These are phyloP conservation scores for Conticribra guillardii DNA, from an alignment of 108 stramenopile genomes.

Conservation along the genomic window DNA sequence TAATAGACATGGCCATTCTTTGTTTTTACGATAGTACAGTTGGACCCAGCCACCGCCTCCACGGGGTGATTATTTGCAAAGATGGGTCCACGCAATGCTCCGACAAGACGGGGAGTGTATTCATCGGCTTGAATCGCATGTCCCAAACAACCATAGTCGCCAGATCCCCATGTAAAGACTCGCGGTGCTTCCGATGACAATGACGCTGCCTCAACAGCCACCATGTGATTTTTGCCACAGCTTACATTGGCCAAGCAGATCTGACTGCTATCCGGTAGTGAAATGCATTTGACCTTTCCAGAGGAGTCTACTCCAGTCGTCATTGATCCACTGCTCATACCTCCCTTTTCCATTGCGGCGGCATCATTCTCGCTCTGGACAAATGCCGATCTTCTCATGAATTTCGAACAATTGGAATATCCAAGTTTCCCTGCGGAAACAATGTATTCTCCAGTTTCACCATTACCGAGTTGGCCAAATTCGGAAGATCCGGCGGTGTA, in stretches of 20 bases:
- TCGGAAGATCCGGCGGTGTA: constrained; percentile 84
- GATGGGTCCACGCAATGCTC: constrained; percentile 50
- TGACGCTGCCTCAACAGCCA: constrained; percentile 79
- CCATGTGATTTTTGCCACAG: constrained; percentile 83
- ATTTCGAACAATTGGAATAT: constrained; percentile 75
- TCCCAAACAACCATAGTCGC: constrained; percentile 88
- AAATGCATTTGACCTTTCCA: constrained; percentile 49
- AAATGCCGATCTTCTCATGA: constrained; percentile 59
- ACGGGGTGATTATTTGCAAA: constrained; percentile 58
- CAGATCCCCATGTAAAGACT: constrained; percentile 86
- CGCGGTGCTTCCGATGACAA: constrained; percentile 43
- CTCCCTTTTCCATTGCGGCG: constrained; percentile 42
- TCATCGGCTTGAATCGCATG: constrained; percentile 86
- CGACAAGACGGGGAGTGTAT: constrained; percentile 75
- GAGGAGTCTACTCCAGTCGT: constrained; percentile 3
- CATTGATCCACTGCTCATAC: too few species aligned
- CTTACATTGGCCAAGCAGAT: constrained; percentile 67
- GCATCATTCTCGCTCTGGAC: constrained; percentile 58
- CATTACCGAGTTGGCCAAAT: constrained; percentile 87
- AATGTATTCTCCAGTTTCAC: constrained; percentile 91
- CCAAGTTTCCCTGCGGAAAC: constrained; percentile 79
- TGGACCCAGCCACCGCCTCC: constrained; percentile 62
- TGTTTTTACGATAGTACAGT: constrained; percentile 73
- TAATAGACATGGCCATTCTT: constrained; percentile 87
- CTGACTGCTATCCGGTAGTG: constrained; percentile 37